Conservation (phyloP, 306 rosid genomes). For the Corylus heterophylla region DNA sequence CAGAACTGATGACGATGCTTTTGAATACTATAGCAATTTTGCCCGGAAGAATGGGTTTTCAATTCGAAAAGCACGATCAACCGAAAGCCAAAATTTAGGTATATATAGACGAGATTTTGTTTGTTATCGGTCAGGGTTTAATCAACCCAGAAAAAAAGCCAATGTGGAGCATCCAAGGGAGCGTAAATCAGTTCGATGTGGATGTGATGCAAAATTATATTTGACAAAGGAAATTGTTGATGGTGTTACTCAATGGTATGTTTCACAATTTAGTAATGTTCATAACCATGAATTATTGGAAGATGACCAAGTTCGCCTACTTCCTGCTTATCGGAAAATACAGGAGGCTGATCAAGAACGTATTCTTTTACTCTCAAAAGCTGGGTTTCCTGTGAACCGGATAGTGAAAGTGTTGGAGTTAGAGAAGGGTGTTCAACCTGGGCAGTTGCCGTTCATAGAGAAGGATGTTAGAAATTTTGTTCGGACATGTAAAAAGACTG, state of each 20-base stretch:
- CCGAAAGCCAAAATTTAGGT: conserved; percentile 69
- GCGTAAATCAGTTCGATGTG: conserved; percentile 69
- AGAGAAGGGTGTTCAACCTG: conserved; percentile 69
- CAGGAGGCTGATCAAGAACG: conserved; percentile 63
- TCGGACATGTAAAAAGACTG: conserved; percentile 65
- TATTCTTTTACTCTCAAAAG: conserved; percentile 61
- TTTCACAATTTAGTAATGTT: conserved; percentile 67
- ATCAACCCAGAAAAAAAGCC: conserved; percentile 70
- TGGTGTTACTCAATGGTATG: conserved; percentile 59
- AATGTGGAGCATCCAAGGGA: conserved; percentile 74
- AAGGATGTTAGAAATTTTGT: conserved; percentile 73
- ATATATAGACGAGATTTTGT: conserved; percentile 67
- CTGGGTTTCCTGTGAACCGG: conserved; percentile 70
- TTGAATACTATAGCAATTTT: conserved; percentile 61
- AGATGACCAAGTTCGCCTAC: conserved; percentile 70
- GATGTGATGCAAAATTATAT: conserved; percentile 71
- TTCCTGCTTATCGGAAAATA: conserved; percentile 73
- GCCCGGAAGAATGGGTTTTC: conserved; percentile 72
- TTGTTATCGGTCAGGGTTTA: conserved; percentile 68
- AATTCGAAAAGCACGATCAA: conserved; percentile 68
- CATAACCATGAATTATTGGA: conserved; percentile 74
- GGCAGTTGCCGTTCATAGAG: conserved; percentile 66
- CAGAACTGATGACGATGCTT: conserved; percentile 63
- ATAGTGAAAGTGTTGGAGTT: conserved; percentile 62
- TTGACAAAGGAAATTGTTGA: conserved; percentile 63